Base-by-base conservation (phyloP, 345 rosid genomes). In the Populus ilicifolia region DNA sequence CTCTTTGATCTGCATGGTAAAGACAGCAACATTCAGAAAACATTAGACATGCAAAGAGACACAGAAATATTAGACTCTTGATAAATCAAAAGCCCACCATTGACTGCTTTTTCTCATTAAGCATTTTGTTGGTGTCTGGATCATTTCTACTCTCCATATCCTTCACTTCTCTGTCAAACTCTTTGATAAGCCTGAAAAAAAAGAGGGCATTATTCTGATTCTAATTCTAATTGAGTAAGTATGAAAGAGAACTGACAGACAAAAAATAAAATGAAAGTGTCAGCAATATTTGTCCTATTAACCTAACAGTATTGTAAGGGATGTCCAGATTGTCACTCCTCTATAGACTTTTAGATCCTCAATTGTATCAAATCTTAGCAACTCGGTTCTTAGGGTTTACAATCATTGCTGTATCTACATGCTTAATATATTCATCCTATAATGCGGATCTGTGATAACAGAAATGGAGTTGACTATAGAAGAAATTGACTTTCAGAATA, bases 91-190 rank as follows among this genome's bases (percentile, higher is more conserved):
- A 43, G 71, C 78, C 5, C 48, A 90, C 98, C 99, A 95, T 87
- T 54, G 98, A 89, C 74, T 95, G 98, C 73, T 88, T 93, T 86
- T 91, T 90, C 76, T 95, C 99, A 71, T 76, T 93, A 78, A 95
- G 87, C 88, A 86, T 89, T 69, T 78, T 88, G 76, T 84, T 89
- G 78, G 93, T 91, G 72, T 82, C 81, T 63, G 86, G 86, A 79
- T 93, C 92, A 76, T 86, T 90, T 82, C 86, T 84, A 7, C 86
- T 69, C 85, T 93, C 99, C 86, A 85, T 29, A 41, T 87, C 88
- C 84, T 90, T 93, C 67, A 89, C 88, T 89, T 90, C 97, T 79
- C 85, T 81, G 76, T 95, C 99, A 79, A 93, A 95, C 73, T 95
- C 99, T 82, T 93, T 95, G 71, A 95, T 90, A 81, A 95, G 97